A percentile compares a stretch with the other conserved stretches of the same genome.
phyloP scores from a whole-genome alignment of 345 rosid genomes.

The Eucalyptus curtisii region DNA sequence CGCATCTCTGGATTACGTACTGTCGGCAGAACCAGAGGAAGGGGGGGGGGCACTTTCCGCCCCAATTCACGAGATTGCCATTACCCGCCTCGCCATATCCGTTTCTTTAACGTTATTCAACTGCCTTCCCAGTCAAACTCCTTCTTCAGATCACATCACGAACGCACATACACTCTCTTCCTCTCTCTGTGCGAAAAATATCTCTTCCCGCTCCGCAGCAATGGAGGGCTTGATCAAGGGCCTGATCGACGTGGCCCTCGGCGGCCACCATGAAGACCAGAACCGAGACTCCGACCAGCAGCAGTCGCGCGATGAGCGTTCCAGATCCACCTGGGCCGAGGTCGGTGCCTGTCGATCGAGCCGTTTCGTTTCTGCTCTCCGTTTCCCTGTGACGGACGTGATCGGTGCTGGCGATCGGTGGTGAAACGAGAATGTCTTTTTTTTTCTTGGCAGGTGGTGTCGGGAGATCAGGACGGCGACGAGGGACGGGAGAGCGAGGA shows the following conservation, averaged over 20 bases:
- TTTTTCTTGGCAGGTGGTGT: constrained; percentile 41
- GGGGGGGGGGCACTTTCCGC: background rate
- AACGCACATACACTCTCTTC: background rate
- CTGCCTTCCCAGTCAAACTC: background rate
- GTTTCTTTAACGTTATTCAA: background rate
- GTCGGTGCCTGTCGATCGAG: constrained; percentile 1
- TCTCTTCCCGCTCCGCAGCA: background rate
- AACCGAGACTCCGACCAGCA: constrained; percentile 5
- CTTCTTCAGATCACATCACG: background rate
- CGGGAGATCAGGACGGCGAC: constrained; percentile 34
- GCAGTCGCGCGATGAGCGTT: constrained; percentile 28
- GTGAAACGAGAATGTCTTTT: background rate
- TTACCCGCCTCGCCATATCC: constrained; percentile 11
- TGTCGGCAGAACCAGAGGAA: background rate
- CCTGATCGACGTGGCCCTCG: constrained; percentile 48
- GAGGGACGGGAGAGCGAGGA: background rate
- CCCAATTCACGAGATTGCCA: background rate
- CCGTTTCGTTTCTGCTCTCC: background rate
- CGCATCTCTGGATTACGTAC: background rate
- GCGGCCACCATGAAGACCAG: constrained; percentile 2
- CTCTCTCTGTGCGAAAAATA: background rate
- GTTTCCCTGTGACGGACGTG: background rate
- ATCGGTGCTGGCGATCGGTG: background rate
- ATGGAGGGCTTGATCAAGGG: constrained; percentile 83
- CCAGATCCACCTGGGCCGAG: constrained; percentile 81